Base-by-base conservation (phyloP, 192 early-diverging fungal species). In the Backusella mclennaniae region DNA sequence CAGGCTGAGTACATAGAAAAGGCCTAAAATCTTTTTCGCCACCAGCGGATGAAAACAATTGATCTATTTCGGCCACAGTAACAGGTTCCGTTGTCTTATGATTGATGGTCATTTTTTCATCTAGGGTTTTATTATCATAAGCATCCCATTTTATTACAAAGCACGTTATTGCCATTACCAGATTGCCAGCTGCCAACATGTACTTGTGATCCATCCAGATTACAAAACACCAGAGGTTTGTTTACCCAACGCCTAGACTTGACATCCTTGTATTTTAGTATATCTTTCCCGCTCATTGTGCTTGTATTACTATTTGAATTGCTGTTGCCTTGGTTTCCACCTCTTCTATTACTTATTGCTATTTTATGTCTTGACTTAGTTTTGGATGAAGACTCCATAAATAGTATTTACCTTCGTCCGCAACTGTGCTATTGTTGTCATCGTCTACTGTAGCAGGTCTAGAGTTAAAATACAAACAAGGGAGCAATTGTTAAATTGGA, bases 1-100 rank as follows among this genome's bases (percentile, higher is more conserved):
- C 72, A 44, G 82, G 71, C 19, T 83, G 82, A 19, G 82, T 83
- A 66, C 82, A 83, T 42, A 80, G 39, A 23, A 79, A 80, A 0
- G 82, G 82, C 41, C 76, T 46, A 66, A 82, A 77, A 68, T 82
- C 76, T 68, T 77, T 71, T 33, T 78, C 76, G 2, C 73, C 67
- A 29, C 66, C 73, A 15, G 73, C 71, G 1, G 78, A 74, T 67
- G 80, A 74, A 35, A 82, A 82, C n/a, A 77, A 69, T 29, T 74
- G 59, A 71, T 77, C 76, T 6, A 82, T 77, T 46, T 82, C 80
- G 3, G 66, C 76, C 12, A 71, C 73, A n/a, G 76, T 72, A 4
- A 70, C 75, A 8, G 76, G 80, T 74, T 82, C 80, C 7, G 76
- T 78, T 72, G 73, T 29, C 9, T 38, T 56, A 11, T 49, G 70